Evolutionary conservation across 2,329 filamentous ascomycete genomes (phyloP), one percentile per base, ranked within the genome.

Genomic region (Venturia oleaginea): DNA sequence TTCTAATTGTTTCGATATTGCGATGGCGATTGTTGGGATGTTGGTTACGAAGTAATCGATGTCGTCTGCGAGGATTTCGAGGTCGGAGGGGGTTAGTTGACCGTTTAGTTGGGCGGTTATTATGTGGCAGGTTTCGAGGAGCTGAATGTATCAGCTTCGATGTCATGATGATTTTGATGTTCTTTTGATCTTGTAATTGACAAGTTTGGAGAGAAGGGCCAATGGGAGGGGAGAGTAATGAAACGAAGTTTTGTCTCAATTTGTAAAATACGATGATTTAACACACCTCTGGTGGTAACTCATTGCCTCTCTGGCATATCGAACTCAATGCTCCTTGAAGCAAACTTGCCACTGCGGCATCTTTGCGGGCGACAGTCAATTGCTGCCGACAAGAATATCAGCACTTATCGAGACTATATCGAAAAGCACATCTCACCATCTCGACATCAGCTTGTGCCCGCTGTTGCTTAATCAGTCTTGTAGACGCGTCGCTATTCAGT

Each of bases 401-500:
- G 34, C 59, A 43, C 13, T 13, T 40, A 60, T n/a, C 15, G 38
- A 54, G 27, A 57, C 38, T 32, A 17, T 8, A 6, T 30, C 13
- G 27, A 22, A 7, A 34, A 48, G 24, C 13, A 15, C 7, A 54
- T 65, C 72, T 66, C 71, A 79, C 77, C 68, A 72, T 70, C 7
- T 72, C 68, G 65, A 77, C 72, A 63, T 75, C 72, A 65, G 77
- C 74, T 59, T 75, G 73, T 62, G 78, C 73, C 24, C 75, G 73
- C 68, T 77, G 73, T 68, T 75, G 78, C 67, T 75, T 76, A 30
- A 75, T 75, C 51, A 77, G 71, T 42, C 70, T 73, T 1, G 79
- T 76, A 2, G 78, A 77, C n/a, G 76, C 78, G 72, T 80, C 75
- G 0, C 68, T 59, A 63, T 79, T 77, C 5, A 80, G 67, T 68